phyloP scores from a whole-genome alignment of 2,329 filamentous ascomycete species.

The Ophiostoma fasciatum region DNA sequence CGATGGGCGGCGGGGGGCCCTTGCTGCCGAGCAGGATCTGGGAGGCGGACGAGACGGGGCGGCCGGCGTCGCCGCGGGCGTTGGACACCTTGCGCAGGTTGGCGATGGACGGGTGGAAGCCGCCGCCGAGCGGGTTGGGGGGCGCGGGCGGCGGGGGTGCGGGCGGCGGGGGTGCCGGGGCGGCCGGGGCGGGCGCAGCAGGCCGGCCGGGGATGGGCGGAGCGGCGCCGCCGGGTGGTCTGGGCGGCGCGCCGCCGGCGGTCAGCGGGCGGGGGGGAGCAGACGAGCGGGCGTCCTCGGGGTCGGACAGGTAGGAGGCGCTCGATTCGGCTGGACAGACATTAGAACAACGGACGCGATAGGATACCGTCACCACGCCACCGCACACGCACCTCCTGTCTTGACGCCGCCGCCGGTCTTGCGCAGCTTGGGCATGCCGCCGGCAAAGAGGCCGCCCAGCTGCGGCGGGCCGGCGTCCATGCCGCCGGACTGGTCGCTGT shows the following conservation, averaged over 20 bases:
- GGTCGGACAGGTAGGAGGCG: slow-evolving; percentile 66
- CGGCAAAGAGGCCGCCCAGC: slow-evolving; percentile 75
- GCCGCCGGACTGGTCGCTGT: slow-evolving; percentile 56
- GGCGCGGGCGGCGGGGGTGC: neutral
- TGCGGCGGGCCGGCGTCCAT: slow-evolving; percentile 50
- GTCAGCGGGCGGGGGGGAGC: slow-evolving; percentile 40
- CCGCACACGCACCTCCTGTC: slow-evolving; percentile 44
- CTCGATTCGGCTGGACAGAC: slow-evolving; percentile 41
- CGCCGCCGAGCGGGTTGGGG: neutral
- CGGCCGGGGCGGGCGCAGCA: slow-evolving; percentile 31
- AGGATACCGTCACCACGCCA: too few species aligned
- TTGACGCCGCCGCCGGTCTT: slow-evolving; percentile 71
- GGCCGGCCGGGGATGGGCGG: slow-evolving; percentile 44
- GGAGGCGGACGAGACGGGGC: slow-evolving; percentile 47
- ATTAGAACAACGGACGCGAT: too few species aligned
- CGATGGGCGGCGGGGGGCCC: slow-evolving; percentile 63
- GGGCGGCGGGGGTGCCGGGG: slow-evolving; percentile 16
- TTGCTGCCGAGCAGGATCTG: slow-evolving; percentile 32
- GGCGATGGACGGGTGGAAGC: slow-evolving; percentile 38
- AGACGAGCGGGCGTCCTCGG: slow-evolving; percentile 43
- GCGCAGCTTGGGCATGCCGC: slow-evolving; percentile 88
- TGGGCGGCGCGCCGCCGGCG: slow-evolving; percentile 37
- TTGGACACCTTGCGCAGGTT: slow-evolving; percentile 41
- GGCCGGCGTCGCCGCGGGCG: slow-evolving; percentile 29
- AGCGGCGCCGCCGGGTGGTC: slow-evolving; percentile 41